These are phyloP conservation scores for Akanthomyces muscarius DNA, from an alignment of 2,329 filamentous ascomycete genomes.

Conservation along the genomic window DNA sequence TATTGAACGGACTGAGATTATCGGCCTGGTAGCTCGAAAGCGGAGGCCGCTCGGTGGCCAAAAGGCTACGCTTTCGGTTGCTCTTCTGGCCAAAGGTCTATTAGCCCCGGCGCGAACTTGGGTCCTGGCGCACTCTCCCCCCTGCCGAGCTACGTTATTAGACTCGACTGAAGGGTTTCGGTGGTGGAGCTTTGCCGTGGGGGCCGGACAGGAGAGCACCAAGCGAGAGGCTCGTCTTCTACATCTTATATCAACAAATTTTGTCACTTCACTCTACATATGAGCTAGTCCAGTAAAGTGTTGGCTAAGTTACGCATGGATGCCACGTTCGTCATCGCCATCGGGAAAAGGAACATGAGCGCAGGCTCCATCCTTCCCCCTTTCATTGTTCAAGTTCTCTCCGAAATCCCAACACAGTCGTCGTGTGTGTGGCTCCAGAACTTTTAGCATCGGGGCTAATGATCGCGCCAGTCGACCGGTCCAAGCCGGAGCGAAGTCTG, in stretches of 20 bases:
- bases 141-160: not conserved
- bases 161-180: not conserved
- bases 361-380: not conserved
- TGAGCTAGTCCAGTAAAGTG: no score
- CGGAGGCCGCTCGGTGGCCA: not conserved
- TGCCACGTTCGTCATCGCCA: no score
- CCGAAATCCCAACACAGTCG: not conserved
- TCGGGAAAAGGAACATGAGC: no score
- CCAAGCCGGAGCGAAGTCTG: not conserved
- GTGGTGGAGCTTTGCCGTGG: not conserved
- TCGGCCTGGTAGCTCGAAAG: not conserved
- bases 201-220: not conserved
- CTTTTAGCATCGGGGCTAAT: not conserved
- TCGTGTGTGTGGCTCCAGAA: not conserved
- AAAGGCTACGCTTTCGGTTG: not conserved
- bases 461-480: not conserved
- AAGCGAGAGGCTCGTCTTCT: no score
- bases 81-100: not conserved
- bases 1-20: not conserved
- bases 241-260: not conserved
- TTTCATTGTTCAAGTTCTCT: not conserved
- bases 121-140: not conserved
- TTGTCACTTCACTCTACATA: no score
- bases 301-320: no score
- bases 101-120: constrained; percentile 3